Conservation (phyloP, 2,329 filamentous ascomycete species). For the Fusarium sp. region DNA sequence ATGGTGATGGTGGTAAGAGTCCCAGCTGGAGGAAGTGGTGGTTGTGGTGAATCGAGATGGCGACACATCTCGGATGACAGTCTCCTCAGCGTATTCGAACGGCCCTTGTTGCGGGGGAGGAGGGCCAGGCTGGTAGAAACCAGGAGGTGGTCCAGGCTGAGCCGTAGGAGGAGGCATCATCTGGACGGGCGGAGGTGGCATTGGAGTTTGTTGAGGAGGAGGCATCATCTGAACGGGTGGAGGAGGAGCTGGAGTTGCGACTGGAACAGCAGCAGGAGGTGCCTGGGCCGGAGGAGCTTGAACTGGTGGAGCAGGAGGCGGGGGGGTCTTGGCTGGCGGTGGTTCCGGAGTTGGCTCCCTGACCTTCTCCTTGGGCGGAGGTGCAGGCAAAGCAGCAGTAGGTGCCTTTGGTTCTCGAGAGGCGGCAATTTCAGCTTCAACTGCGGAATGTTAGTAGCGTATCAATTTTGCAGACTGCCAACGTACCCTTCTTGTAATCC, state of each 20-base stretch:
- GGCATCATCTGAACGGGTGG: slow-evolving; percentile 37
- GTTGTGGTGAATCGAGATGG: slow-evolving; percentile 54
- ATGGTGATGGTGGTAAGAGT: slow-evolving; percentile 42
- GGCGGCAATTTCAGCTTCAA: slow-evolving; percentile 27
- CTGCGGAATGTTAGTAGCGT: slow-evolving; percentile 6
- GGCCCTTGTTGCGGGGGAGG: slow-evolving; percentile 43
- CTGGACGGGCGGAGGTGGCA: background rate
- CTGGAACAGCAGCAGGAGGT: slow-evolving; percentile 46
- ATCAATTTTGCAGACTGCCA: fast-evolving
- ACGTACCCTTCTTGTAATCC: slow-evolving; percentile 70
- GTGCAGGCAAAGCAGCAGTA: slow-evolving; percentile 45
- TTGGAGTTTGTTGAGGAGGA: slow-evolving; percentile 15
- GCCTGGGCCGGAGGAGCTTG: slow-evolving; percentile 23
- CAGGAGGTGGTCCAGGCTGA: slow-evolving; percentile 32
- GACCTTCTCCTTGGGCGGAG: slow-evolving; percentile 32
- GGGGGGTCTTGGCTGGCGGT: slow-evolving; percentile 37
- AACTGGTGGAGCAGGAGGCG: slow-evolving; percentile 21
- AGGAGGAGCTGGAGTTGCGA: slow-evolving; percentile 35
- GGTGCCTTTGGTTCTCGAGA: slow-evolving; percentile 12
- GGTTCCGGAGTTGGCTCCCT: slow-evolving; percentile 51
- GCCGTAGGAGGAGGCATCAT: slow-evolving; percentile 18
- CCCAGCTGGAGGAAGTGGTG: slow-evolving; percentile 48
- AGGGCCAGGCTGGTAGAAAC: slow-evolving; percentile 45
- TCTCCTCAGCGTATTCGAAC: slow-evolving; percentile 54
- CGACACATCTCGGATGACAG: slow-evolving; percentile 59